phyloP scores from a whole-genome alignment of 2,329 filamentous ascomycete species.

The Alternaria brassicae region DNA sequence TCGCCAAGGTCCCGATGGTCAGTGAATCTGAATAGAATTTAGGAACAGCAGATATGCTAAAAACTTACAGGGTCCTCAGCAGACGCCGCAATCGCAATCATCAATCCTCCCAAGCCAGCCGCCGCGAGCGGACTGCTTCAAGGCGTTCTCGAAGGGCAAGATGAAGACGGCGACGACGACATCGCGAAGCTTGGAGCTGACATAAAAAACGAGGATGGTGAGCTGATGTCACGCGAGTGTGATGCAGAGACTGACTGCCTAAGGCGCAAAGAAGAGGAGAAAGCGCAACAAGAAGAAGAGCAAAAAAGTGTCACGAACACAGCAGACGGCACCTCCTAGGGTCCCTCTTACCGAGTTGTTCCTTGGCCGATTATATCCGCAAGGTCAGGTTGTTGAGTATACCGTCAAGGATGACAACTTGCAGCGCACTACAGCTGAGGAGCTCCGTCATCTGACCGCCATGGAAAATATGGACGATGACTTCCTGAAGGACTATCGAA shows the following conservation, averaged over 20 bases:
- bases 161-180: slow-evolving; percentile 58
- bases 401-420: slow-evolving; percentile 69
- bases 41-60: slow-evolving; percentile 23
- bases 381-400: slow-evolving; percentile 79
- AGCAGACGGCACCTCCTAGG: slow-evolving; percentile 76
- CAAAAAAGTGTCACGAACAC: slow-evolving; percentile 63
- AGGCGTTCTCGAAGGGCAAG: slow-evolving; percentile 51
- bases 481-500: slow-evolving; percentile 79
- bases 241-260: slow-evolving; percentile 15
- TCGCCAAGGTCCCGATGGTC: slow-evolving; percentile 44
- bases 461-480: slow-evolving; percentile 74
- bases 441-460: slow-evolving; percentile 73
- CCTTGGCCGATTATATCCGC: slow-evolving; percentile 71
- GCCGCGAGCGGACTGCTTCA: slow-evolving; percentile 47
- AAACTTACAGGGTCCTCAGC: slow-evolving; percentile 34
- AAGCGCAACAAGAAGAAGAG: slow-evolving; percentile 74
- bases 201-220: slow-evolving; percentile 35
- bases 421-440: slow-evolving; percentile 79
- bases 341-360: slow-evolving; percentile 75
- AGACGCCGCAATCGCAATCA: slow-evolving; percentile 30
- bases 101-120: slow-evolving; percentile 46
- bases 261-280: slow-evolving; percentile 73
- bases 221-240: not conserved
- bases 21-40: not conserved
- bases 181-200: slow-evolving; percentile 47